Evolutionary conservation across 495 filamentous ascomycete species (phyloP).

Genomic region (Neurospora tetrasperma): DNA sequence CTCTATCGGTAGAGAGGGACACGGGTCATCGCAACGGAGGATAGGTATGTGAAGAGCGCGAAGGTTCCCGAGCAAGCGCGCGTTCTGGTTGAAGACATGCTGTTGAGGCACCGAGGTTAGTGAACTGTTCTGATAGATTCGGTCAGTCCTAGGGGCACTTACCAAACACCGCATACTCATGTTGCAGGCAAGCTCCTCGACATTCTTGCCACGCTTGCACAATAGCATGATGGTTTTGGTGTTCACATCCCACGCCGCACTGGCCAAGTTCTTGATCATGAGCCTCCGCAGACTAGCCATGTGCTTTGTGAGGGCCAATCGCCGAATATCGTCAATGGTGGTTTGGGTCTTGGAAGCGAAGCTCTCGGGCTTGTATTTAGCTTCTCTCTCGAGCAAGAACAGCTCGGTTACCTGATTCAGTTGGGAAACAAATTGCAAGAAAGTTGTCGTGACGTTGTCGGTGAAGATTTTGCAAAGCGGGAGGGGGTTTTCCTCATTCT

Average conservation of each 20-base stretch:
- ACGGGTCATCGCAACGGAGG: slow-evolving; percentile 41
- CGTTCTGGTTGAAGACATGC: slow-evolving; percentile 44
- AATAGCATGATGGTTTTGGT: slow-evolving; percentile 38
- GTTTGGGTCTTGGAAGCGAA: slow-evolving; percentile 36
- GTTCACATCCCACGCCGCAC: slow-evolving; percentile 44
- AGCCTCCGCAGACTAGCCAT: slow-evolving; percentile 28
- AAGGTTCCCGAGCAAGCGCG: slow-evolving; percentile 35
- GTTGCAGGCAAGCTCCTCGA: slow-evolving; percentile 45
- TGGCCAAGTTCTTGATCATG: slow-evolving; percentile 42
- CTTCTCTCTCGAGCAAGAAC: slow-evolving; percentile 45
- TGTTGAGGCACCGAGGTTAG: slow-evolving; percentile 12
- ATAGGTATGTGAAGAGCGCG: slow-evolving; percentile 43
- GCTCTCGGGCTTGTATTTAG: slow-evolving; percentile 38
- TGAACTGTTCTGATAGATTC: not conserved
- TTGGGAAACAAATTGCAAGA: slow-evolving; percentile 40
- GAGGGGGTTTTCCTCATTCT: slow-evolving; percentile 40
- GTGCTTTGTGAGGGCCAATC: slow-evolving; percentile 40
- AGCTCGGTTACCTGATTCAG: slow-evolving; percentile 45
- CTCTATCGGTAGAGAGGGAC: slow-evolving; percentile 37
- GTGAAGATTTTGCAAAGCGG: slow-evolving; percentile 47
- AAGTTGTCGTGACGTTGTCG: slow-evolving; percentile 45
- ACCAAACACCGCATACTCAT: slow-evolving; percentile 42
- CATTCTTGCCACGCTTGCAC: slow-evolving; percentile 30
- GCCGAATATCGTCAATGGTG: slow-evolving; percentile 43
- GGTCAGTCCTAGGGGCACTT: slow-evolving; percentile 16